Conservation (phyloP, 306 rosid species). For the Clitoria ternatea region DNA sequence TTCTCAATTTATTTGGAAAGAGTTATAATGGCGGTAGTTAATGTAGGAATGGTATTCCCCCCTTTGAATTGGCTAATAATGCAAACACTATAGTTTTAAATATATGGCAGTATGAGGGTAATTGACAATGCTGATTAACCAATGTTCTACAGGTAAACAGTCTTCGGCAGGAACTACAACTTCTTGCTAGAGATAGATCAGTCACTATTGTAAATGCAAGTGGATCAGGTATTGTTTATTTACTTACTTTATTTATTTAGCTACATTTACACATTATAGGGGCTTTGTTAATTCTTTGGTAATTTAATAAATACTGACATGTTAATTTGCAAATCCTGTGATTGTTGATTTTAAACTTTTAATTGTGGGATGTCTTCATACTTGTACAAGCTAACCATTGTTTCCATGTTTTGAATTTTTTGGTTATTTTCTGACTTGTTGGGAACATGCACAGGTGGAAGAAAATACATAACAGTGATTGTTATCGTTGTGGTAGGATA, state of each 20-base stretch:
- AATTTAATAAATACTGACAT: background rate
- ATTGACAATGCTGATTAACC: slow-evolving; percentile 15
- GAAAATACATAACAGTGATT: slow-evolving; percentile 58
- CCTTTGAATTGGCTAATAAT: background rate
- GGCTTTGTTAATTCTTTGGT: background rate
- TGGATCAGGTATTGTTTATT: slow-evolving; percentile 53
- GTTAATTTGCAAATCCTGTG: slow-evolving; percentile 7
- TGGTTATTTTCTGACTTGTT: slow-evolving; percentile 27
- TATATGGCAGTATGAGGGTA: background rate
- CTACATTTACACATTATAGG: background rate
- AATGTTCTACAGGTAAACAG: slow-evolving; percentile 60
- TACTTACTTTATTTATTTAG: too few species aligned
- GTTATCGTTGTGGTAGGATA: slow-evolving; percentile 66
- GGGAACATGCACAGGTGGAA: slow-evolving; percentile 48
- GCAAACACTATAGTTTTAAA: background rate
- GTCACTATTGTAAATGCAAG: slow-evolving; percentile 59
- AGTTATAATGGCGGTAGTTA: background rate
- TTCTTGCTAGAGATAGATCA: slow-evolving; percentile 47
- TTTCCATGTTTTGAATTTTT: slow-evolving; percentile 5
- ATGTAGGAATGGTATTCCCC: background rate
- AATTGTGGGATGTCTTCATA: background rate
- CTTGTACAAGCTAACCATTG: background rate
- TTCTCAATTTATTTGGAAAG: background rate
- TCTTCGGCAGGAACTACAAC: slow-evolving; percentile 62
- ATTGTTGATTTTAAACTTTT: slow-evolving; percentile 17